Evolutionary conservation across 768 basidiomycete genomes (phyloP).

Genomic region (Daedaleopsis sinensis): DNA sequence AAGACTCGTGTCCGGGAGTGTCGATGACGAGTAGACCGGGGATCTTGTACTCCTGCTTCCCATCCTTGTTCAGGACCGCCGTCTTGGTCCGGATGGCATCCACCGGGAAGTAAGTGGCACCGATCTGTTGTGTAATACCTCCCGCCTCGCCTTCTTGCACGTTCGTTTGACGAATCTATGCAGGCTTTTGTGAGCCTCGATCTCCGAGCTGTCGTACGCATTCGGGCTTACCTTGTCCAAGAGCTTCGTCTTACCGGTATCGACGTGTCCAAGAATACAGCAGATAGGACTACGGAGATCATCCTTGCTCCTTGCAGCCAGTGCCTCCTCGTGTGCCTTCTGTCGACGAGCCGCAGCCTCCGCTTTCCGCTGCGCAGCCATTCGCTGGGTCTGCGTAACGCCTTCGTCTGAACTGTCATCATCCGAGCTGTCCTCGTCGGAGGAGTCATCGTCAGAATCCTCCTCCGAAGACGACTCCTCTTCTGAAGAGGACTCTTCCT

Average conservation of each 20-base stretch:
- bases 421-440: conserved; percentile 43
- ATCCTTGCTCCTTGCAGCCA: conserved; percentile 87
- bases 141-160: conserved; percentile 99
- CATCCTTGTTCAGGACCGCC: conserved; percentile 89
- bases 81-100: conserved; percentile 95
- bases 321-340: conserved; percentile 81
- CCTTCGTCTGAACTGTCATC: conserved; percentile 54
- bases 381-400: conserved; percentile 65
- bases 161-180: conserved; percentile 97
- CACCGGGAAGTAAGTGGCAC: conserved; percentile 98
- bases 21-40: conserved; percentile 96
- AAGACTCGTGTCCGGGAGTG: conserved; percentile 99
- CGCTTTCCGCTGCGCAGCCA: conserved; percentile 73
- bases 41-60: conserved; percentile 89
- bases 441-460: conserved; percentile 27
- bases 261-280: conserved; percentile 98
- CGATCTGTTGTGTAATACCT: conserved; percentile 99
- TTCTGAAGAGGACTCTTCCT: conserved; percentile 25
- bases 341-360: conserved; percentile 82
- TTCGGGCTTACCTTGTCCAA: conserved; percentile 79
- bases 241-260: conserved; percentile 98
- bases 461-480: conserved; percentile 18
- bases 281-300: conserved; percentile 95
- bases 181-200: background rate
- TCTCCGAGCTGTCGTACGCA: background rate